Conservation (phyloP, 257 asterid genomes). For the Orobanche coerulescens region DNA sequence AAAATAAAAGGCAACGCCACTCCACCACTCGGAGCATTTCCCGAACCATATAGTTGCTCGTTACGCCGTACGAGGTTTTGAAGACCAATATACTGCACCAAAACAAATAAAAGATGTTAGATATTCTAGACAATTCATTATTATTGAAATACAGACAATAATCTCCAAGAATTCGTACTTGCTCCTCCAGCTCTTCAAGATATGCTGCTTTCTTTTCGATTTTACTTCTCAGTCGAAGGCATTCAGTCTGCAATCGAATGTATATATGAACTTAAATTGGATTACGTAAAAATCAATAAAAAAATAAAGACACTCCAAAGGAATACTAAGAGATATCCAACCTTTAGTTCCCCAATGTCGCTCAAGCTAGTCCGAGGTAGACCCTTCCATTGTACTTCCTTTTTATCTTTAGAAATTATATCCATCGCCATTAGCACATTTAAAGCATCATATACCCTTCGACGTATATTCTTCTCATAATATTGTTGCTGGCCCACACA, state of each 20-base stretch:
- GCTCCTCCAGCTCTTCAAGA: constrained; percentile 26
- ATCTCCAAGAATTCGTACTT: constrained; percentile 34
- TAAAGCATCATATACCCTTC: constrained; percentile 84
- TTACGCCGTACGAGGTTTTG: constrained; percentile 70
- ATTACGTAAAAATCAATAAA: constrained; percentile 11
- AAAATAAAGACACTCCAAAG: not conserved
- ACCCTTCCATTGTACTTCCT: constrained; percentile 89
- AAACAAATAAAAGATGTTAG: constrained; percentile 7
- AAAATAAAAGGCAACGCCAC: constrained; percentile 84
- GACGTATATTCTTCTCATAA: constrained; percentile 80
- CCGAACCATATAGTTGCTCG: constrained; percentile 62
- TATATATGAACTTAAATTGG: not conserved
- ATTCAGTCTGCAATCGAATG: constrained; percentile 48
- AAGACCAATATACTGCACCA: constrained; percentile 58
- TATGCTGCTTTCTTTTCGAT: constrained; percentile 76
- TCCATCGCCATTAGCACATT: constrained; percentile 95
- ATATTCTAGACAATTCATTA: constrained; percentile 4
- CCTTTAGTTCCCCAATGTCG: constrained; percentile 79
- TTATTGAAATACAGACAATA: constrained; percentile 8
- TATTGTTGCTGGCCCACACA: constrained; percentile 58
- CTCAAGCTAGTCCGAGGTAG: constrained; percentile 61
- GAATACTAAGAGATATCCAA: constrained; percentile 14
- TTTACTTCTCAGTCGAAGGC: constrained; percentile 54
- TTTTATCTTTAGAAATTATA: constrained; percentile 80
- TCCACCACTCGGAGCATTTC: constrained; percentile 85